phyloP scores from a whole-genome alignment of 352 stramenopile genomes.

The Pythium sukuiense region DNA sequence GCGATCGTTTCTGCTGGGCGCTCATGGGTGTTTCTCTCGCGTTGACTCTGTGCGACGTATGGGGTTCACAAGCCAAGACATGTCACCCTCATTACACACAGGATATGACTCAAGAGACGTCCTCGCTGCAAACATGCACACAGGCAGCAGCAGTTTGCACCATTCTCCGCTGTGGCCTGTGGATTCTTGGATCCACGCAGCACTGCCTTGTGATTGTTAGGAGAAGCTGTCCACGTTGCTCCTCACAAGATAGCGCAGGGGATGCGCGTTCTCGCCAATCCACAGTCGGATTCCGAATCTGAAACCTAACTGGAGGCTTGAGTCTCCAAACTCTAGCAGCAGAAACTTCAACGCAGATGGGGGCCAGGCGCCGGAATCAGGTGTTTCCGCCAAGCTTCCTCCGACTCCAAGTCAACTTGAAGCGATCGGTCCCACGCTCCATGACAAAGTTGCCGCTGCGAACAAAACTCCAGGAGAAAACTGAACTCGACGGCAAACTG shows the following conservation, averaged over 20 bases:
- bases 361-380: not conserved
- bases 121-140: no score
- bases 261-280: not conserved
- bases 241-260: no score
- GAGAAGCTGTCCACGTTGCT: no score
- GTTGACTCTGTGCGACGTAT: not conserved
- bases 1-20: not conserved
- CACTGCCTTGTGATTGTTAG: not conserved
- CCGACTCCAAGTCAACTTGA: not conserved
- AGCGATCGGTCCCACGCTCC: not conserved
- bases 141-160: not conserved
- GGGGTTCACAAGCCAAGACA: not conserved
- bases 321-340: no score
- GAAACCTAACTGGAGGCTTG: not conserved
- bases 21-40: no score
- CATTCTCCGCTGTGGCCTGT: not conserved
- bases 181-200: not conserved
- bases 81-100: not conserved
- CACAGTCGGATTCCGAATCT: not conserved
- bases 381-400: not conserved
- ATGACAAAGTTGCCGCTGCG: not conserved
- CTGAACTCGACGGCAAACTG: not conserved
- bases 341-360: conserved; percentile 3
- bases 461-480: not conserved
- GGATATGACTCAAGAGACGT: not conserved